These are phyloP conservation scores for Hymenoscyphus salicellus DNA, from an alignment of 2,329 filamentous ascomycete genomes.

Conservation along the genomic window DNA sequence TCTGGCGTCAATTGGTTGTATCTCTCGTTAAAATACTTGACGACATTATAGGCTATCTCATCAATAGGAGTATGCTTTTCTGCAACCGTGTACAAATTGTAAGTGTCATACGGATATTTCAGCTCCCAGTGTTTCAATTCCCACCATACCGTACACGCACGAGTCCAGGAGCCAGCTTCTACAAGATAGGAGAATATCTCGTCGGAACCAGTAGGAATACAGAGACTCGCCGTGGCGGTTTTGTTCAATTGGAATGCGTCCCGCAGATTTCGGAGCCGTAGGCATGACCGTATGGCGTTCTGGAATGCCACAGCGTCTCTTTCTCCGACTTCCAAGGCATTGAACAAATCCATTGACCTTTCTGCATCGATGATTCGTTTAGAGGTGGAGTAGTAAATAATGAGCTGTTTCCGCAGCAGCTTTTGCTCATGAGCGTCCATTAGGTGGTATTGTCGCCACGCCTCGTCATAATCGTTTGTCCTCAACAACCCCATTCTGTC, in stretches of 20 bases:
- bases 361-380: conserved; percentile 39
- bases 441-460: conserved; percentile 42
- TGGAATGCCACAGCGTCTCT: conserved; percentile 45
- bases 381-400: conserved; percentile 42
- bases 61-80: conserved; percentile 17
- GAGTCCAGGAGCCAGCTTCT: conserved; percentile 24
- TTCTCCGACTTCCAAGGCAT: conserved; percentile 29
- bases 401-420: conserved; percentile 28
- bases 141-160: conserved; percentile 27
- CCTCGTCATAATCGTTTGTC: conserved; percentile 37
- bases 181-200: conserved; percentile 29
- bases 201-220: conserved; percentile 23
- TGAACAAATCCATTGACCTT: conserved; percentile 46
- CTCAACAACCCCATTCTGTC: conserved; percentile 21
- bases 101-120: neutral
- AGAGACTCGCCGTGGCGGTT: conserved; percentile 19
- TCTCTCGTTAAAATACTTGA: conserved; percentile 18
- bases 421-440: conserved; percentile 22
- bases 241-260: conserved; percentile 34
- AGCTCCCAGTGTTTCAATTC: conserved; percentile 15
- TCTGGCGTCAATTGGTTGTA: neutral
- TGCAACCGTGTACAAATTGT: conserved; percentile 20
- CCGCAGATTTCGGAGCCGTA: conserved; percentile 40
- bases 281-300: conserved; percentile 43
- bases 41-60: conserved; percentile 19